Evolutionary conservation across 2,329 filamentous ascomycete genomes (phyloP).

Genomic region (Fusarium tanahbumbuense): DNA sequence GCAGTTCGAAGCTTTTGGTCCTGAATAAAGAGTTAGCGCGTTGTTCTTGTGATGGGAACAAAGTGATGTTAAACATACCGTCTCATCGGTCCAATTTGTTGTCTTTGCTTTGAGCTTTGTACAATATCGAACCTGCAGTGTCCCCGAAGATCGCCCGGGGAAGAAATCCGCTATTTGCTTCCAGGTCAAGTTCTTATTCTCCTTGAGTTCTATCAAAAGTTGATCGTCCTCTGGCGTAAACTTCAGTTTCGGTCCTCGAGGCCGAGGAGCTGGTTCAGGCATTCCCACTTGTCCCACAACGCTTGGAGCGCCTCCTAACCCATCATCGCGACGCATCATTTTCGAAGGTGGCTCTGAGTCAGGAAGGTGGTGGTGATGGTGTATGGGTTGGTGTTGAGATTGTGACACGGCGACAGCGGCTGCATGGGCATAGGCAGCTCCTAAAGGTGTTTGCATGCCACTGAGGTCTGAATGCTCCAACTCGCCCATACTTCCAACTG

Average conservation of each 20-base stretch:
- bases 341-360: slow-evolving; percentile 77
- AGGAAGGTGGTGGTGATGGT: slow-evolving; percentile 85
- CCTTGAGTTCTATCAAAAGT: slow-evolving; percentile 88
- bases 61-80: slow-evolving; percentile 68
- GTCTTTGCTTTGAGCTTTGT: slow-evolving; percentile 95
- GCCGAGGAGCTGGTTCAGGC: slow-evolving; percentile 83
- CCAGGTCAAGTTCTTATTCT: slow-evolving; percentile 95
- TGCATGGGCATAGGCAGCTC: slow-evolving; percentile 62
- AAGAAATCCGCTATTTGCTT: slow-evolving; percentile 98
- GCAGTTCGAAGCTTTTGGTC: slow-evolving; percentile 81
- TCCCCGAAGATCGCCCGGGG: slow-evolving; percentile 88
- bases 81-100: slow-evolving; percentile 92
- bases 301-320: slow-evolving; percentile 75
- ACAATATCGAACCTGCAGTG: slow-evolving; percentile 92
- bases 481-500: slow-evolving; percentile 61
- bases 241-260: slow-evolving; percentile 89
- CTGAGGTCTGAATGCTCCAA: slow-evolving; percentile 67
- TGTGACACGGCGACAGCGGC: slow-evolving; percentile 49
- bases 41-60: background rate
- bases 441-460: slow-evolving; percentile 64
- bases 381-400: slow-evolving; percentile 64
- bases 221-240: slow-evolving; percentile 94
- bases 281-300: slow-evolving; percentile 89
- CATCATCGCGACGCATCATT: slow-evolving; percentile 71
- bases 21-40: slow-evolving; percentile 56